phyloP scores from a whole-genome alignment of 768 basidiomycete species.

The Candolleomyces efflorescens region DNA sequence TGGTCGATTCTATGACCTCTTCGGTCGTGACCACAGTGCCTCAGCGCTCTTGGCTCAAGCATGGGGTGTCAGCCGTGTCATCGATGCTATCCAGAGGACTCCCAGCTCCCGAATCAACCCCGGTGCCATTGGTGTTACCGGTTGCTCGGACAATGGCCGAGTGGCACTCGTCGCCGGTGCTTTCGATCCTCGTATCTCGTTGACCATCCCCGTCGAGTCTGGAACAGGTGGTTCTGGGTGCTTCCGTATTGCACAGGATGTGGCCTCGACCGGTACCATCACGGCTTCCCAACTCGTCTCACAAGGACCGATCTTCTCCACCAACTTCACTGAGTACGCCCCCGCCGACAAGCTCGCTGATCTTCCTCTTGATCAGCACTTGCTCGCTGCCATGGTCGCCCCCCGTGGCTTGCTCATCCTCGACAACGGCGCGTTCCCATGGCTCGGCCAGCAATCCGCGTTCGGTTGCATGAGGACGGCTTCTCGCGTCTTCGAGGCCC shows the following conservation, averaged over 20 bases:
- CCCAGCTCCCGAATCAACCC: constrained; percentile 37
- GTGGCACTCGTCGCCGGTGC: constrained; percentile 54
- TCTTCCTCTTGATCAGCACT: constrained; percentile 53
- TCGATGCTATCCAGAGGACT: constrained; percentile 47
- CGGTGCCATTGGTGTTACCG: constrained; percentile 44
- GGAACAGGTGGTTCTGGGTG: constrained; percentile 51
- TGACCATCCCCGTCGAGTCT: constrained; percentile 56
- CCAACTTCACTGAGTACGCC: constrained; percentile 31
- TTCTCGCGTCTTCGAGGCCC: constrained; percentile 41
- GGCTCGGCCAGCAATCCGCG: constrained; percentile 45
- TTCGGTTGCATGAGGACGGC: constrained; percentile 47
- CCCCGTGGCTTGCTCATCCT: constrained; percentile 47
- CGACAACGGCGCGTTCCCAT: constrained; percentile 49
- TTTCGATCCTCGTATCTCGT: constrained; percentile 47
- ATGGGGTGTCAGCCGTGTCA: constrained; percentile 53
- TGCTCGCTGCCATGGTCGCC: constrained; percentile 47
- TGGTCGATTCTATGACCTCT: constrained; percentile 52
- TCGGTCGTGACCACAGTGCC: constrained; percentile 40
- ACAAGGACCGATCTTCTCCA: constrained; percentile 55
- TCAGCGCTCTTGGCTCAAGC: constrained; percentile 51
- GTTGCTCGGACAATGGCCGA: constrained; percentile 54
- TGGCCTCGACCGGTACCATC: constrained; percentile 40
- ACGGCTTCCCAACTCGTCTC: constrained; percentile 48
- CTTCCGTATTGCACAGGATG: constrained; percentile 49
- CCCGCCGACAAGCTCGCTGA: constrained; percentile 37